Evolutionary conservation across 352 stramenopile genomes (phyloP).

Genomic region (Phytophthora boehmeriae): DNA sequence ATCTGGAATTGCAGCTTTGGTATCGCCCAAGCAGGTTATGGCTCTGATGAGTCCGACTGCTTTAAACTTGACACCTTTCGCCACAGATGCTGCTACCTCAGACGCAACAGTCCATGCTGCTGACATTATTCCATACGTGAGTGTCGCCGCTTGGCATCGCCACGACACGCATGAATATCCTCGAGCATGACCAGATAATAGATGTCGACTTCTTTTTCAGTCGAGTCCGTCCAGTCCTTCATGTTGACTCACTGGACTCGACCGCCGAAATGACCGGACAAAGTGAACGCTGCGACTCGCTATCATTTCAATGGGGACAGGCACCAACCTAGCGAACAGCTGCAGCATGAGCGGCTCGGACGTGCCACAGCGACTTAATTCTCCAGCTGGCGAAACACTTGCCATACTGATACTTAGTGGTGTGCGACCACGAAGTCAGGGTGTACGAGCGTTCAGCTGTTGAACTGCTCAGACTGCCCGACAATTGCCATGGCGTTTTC

Average conservation of each 20-base stretch:
- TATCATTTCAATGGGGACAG: conserved; percentile 15
- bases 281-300: background rate
- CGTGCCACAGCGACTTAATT: conserved; percentile 15
- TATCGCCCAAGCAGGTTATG: background rate
- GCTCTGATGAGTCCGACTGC: background rate
- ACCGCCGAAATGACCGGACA: conserved; percentile 10
- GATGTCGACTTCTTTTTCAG: conserved; percentile 10
- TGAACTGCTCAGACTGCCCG: background rate
- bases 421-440: conserved; percentile 25
- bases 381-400: conserved; percentile 24
- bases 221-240: conserved; percentile 4
- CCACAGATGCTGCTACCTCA: background rate
- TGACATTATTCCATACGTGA: too few species aligned
- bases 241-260: conserved; percentile 5
- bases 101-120: too few species aligned
- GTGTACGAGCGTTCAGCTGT: conserved; percentile 7
- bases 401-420: conserved; percentile 14
- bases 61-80: background rate
- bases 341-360: conserved; percentile 11
- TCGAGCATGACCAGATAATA: too few species aligned
- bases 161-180: background rate
- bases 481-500: conserved; percentile 19
- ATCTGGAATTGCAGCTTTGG: background rate
- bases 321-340: conserved; percentile 23
- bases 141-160: background rate